Evolutionary conservation across 768 basidiomycete genomes (phyloP).

Genomic region (Russula abietina): DNA sequence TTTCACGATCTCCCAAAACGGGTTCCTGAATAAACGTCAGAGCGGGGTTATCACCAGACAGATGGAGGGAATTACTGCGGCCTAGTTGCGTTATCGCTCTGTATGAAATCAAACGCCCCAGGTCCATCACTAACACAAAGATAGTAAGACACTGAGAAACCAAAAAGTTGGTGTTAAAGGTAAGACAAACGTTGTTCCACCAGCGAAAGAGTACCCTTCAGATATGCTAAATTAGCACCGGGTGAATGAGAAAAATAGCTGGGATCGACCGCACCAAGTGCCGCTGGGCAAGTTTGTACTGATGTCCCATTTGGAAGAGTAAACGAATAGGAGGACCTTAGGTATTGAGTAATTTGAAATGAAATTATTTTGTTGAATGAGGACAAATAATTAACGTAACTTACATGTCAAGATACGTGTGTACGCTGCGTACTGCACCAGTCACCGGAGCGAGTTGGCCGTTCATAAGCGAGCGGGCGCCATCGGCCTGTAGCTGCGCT

Average conservation of each 20-base stretch:
- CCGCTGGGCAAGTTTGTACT: conserved; percentile 71
- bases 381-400: conserved; percentile 30
- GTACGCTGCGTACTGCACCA: conserved; percentile 65
- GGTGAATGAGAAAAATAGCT: conserved; percentile 11
- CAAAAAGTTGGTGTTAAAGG: neutral
- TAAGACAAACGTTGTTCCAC: conserved; percentile 63
- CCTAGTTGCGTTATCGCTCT: conserved; percentile 59
- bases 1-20: conserved; percentile 78
- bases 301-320: conserved; percentile 57
- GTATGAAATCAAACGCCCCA: conserved; percentile 70
- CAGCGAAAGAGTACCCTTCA: conserved; percentile 70
- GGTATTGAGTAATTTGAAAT: neutral
- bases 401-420: conserved; percentile 64
- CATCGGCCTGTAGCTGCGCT: conserved; percentile 61
- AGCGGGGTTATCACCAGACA: conserved; percentile 1
- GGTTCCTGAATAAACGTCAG: conserved; percentile 44
- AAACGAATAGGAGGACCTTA: conserved; percentile 60
- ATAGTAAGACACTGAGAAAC: neutral
- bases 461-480: conserved; percentile 61
- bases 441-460: conserved; percentile 39
- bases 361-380: conserved; percentile 4
- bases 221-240: conserved; percentile 1
- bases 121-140: conserved; percentile 59
- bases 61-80: conserved; percentile 39
- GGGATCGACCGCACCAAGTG: conserved; percentile 47